Base-by-base conservation (phyloP, 805 yeast genomes). In the Candida cerambycidarum region DNA sequence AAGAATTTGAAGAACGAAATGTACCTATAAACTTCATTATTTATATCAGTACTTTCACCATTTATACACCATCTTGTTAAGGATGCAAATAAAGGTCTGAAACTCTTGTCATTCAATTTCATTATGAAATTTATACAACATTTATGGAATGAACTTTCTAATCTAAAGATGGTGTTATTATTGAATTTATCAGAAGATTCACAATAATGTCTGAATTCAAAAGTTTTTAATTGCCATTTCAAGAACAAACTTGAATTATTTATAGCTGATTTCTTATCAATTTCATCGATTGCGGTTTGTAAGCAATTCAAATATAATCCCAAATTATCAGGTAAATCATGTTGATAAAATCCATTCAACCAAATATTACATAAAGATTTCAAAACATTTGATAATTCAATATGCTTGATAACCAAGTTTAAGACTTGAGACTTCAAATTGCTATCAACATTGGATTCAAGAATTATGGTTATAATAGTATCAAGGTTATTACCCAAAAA, bases 51-150 rank as follows among this genome's bases (percentile, higher is more conserved):
- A 32, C 85, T 89, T 61, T 84, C 95, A 44, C 89, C 95, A 48
- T 82, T 85, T 54, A 87, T 78, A 2, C 97, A 95, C 99, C 99
- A 93, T 60, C 89, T 80, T 10, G 85, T 89, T 53, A 89, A 71
- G 18, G 83, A 72, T 5, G 90, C 92, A 66, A 93, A 93, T 58
- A 88, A 70, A 14, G 99, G 99, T 58, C 97, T 80, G 75, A 93
- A 93, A 16, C 83, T 79, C 67, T 88, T 89, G 61, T 93, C 99
- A 60, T 93, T 93, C 65, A 93, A 76, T 64, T 92, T 90, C 83
- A 93, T 76, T 14, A 92, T 95, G 52, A 81, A 83, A 17, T 71
- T 71, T 50, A 92, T 79, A 15, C 86, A 90, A 58, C 89, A 79
- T 29, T 76, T 70, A 54, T 85, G 84, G 58, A 85, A 79, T 9